Percentiles rank a stretch among this genome's conserved stretches.
Evolutionary conservation across 108 stramenopile genomes (phyloP).

Genomic region (Cyclostephanos tholiformis): DNA sequence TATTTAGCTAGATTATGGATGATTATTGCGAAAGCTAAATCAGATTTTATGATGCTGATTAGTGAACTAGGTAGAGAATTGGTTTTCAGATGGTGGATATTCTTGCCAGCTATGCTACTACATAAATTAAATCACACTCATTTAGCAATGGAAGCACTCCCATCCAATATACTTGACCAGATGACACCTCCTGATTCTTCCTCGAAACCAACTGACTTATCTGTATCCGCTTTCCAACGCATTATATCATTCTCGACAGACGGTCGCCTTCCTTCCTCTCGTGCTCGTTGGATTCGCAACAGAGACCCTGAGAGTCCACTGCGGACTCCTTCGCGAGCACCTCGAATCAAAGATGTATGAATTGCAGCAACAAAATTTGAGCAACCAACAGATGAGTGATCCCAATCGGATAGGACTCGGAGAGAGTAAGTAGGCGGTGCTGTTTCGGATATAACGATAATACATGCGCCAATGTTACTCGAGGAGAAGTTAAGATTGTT

Average conservation of each 20-base stretch:
- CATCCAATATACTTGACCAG: constrained; percentile 57
- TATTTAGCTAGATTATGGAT: no score
- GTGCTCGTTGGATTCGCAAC: constrained; percentile 63
- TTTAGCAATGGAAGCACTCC: constrained; percentile 51
- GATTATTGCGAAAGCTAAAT: no score
- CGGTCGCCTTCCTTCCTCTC: constrained; percentile 42
- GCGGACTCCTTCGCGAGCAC: constrained; percentile 53
- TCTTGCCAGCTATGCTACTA: no score
- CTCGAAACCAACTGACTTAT: constrained; percentile 12
- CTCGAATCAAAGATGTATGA: constrained; percentile 50
- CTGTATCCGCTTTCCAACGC: constrained; percentile 1
- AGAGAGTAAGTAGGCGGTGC: constrained; percentile 59
- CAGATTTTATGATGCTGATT: no score
- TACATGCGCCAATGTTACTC: constrained; percentile 44
- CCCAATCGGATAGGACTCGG: constrained; percentile 52
- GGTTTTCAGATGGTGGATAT: no score
- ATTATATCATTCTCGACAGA: constrained; percentile 17
- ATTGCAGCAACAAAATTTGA: constrained; percentile 40
- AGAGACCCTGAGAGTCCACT: constrained; percentile 72
- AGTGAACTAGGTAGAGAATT: no score
- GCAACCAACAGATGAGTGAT: constrained; percentile 22
- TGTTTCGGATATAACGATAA: constrained; percentile 54
- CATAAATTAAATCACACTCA: constrained; percentile 6
- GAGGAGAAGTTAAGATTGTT: constrained; percentile 16
- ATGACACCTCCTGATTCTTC: constrained; percentile 30